phyloP scores from a whole-genome alignment of 202 grass and related monocot species.

The Bolboschoenoplectus hybrid region DNA sequence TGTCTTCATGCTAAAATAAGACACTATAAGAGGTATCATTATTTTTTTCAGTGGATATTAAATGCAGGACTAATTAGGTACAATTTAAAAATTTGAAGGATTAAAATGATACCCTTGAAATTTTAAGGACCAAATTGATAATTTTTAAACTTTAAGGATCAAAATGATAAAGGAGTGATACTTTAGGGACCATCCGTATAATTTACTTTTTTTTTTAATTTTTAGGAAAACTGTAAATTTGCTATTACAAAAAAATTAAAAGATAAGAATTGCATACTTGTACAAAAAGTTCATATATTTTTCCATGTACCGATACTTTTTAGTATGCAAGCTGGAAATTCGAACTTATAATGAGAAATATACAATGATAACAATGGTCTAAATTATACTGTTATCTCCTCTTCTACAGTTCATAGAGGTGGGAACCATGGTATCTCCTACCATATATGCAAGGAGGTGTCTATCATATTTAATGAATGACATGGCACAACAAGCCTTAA shows the following conservation, averaged over 20 bases:
- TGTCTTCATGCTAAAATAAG: no score
- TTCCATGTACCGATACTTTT: not conserved
- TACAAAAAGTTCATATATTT: constrained; percentile 9
- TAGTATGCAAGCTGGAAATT: constrained; percentile 15
- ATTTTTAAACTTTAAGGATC: no score
- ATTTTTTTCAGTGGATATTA: no score
- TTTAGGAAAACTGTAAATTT: not conserved
- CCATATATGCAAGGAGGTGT: constrained; percentile 88
- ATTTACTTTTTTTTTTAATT: not conserved
- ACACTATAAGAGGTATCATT: no score
- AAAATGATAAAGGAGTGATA: no score
- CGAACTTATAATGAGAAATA: constrained; percentile 15
- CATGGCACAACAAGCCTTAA: constrained; percentile 73
- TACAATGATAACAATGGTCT: constrained; percentile 29
- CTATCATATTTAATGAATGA: constrained; percentile 91
- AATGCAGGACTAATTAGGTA: no score
- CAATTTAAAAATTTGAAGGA: no score
- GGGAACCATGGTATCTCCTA: constrained; percentile 94
- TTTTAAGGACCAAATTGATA: no score
- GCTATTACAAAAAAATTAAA: not conserved
- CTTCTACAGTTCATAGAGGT: constrained; percentile 96
- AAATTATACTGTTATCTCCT: constrained; percentile 28
- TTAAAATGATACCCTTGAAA: no score
- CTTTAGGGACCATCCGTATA: no score
- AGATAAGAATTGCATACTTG: not conserved